A percentile compares a stretch with the other conserved stretches of the same genome.
Evolutionary conservation across 495 filamentous ascomycete species (phyloP).

Genomic region (Xylaria cubensis): DNA sequence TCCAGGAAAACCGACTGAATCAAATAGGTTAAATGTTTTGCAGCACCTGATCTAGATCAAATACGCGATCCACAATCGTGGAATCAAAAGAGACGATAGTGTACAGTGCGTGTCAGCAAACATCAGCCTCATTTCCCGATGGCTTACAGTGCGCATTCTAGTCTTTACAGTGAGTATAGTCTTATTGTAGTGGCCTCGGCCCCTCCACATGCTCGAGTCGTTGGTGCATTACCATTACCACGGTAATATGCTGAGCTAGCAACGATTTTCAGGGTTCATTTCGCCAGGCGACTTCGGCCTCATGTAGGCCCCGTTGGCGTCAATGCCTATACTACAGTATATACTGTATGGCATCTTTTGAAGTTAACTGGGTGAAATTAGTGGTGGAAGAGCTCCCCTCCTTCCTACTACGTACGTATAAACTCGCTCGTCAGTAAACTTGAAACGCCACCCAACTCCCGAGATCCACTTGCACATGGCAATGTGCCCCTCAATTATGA

Average conservation of each 20-base stretch:
- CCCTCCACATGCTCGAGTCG: background rate
- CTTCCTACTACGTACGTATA: background rate
- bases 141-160: background rate
- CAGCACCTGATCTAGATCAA: constrained; percentile 15
- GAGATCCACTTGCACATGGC: constrained; percentile 21
- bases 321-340: background rate
- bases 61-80: background rate
- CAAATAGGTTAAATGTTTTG: constrained; percentile 14
- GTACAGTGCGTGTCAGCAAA: background rate
- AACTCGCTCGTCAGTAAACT: background rate
- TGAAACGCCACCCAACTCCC: constrained; percentile 13
- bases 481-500: background rate
- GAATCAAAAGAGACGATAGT: background rate
- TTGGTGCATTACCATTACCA: background rate
- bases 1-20: background rate
- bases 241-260: background rate
- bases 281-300: constrained; percentile 10
- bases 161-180: background rate
- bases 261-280: background rate
- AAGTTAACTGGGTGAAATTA: background rate
- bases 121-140: background rate
- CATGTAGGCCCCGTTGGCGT: constrained; percentile 1
- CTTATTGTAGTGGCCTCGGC: background rate
- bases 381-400: background rate
- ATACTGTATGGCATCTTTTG: background rate